Conservation (phyloP, 1,284 basidiomycete genomes). For the Thelephora terrestris region DNA sequence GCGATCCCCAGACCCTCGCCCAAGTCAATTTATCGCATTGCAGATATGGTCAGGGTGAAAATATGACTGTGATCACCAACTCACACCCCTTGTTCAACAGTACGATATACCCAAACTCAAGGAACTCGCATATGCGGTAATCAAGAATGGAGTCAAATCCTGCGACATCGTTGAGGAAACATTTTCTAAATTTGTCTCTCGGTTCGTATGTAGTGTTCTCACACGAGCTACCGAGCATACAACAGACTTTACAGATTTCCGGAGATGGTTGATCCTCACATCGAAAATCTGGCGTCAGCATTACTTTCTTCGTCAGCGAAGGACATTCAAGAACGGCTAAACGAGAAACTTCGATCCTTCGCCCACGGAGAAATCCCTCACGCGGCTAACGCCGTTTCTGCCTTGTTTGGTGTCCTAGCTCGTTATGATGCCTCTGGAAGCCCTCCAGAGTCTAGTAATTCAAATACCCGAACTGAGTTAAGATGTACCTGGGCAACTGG, state of each 20-base stretch:
- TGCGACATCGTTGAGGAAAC: neutral
- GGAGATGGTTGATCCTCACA: too few species aligned
- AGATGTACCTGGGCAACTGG: too few species aligned
- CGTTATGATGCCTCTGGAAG: too few species aligned
- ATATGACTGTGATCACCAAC: neutral
- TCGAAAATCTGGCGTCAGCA: too few species aligned
- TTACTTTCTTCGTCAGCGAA: too few species aligned
- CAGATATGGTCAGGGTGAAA: neutral
- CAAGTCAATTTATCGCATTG: neutral
- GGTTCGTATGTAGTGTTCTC: neutral
- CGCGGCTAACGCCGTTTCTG: neutral
- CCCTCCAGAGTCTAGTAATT: too few species aligned
- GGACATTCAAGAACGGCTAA: neutral
- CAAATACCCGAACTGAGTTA: too few species aligned
- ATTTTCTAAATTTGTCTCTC: neutral
- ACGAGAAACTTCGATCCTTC: neutral
- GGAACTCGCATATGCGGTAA: neutral
- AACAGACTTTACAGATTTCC: too few species aligned
- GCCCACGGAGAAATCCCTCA: neutral
- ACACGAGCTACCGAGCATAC: too few species aligned
- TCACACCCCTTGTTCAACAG: neutral
- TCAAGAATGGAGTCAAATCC: neutral
- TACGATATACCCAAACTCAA: neutral
- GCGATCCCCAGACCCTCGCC: neutral
- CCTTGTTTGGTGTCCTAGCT: neutral